Evolutionary conservation across 2,329 filamentous ascomycete genomes (phyloP), one percentile per base, ranked within the genome.

Genomic region (Pseudogymnoascus sp.): DNA sequence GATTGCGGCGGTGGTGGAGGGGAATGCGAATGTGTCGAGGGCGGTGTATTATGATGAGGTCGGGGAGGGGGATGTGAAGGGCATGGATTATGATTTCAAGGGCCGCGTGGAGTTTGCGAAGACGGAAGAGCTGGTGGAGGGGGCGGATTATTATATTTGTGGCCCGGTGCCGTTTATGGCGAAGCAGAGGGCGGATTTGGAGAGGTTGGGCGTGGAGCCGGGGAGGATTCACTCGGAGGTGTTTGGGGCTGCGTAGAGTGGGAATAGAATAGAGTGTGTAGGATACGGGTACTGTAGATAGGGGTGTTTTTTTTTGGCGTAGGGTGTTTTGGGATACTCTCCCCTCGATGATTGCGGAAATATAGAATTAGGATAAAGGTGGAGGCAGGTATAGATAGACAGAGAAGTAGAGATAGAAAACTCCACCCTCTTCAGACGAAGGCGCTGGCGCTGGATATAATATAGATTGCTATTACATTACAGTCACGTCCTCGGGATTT

Each of bases 1-100:
- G 64, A 72, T 87, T 38, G 74, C 76, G 3, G 11, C 26, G 5
- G 47, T 59, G n/a, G 11, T 63, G 4, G 42, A 28, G 8, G 8
- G 5, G n/a, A 33, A 63, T 9, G n/a, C 10, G 13, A 42, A 63
- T 11, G 61, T 63, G 26, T 53, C 40, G 21, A n/a, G 5, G 31
- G 47, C 47, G 28, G 44, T 63, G 21, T 63, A 53, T 17, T 63
- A 63, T 47, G 61, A 63, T 17, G n/a, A 60, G 17, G 40, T 63
- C 2, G 33, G 44, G 19, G 17, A 47, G 23, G 44, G 21, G 23
- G 61, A 60, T 26, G 31, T 63, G n/a, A 63, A 63, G 33, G 61
- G 61, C 5, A 23, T 62, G 17, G 61, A 62, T 42, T 62, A 62
- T 23, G 61, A 62, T 31, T 62, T 62, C 13, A 15, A 42, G 13